These are phyloP conservation scores for Symbiotaphrina buchneri DNA, from an alignment of 495 filamentous ascomycete species.

Conservation along the genomic window DNA sequence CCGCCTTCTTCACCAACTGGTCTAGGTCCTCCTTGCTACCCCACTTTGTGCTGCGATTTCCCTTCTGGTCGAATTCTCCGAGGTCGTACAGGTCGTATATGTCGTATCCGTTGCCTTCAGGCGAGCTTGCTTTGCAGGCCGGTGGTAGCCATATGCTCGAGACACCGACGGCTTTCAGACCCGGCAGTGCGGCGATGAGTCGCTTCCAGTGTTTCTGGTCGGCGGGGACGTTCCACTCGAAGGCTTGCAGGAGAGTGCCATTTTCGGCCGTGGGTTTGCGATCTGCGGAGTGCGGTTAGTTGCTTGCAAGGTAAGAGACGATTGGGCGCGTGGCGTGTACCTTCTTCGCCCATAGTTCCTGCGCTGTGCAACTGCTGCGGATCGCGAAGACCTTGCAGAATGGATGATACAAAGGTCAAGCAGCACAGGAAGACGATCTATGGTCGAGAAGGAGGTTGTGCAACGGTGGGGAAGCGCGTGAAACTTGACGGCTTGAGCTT, in stretches of 20 bases:
- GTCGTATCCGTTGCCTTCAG: constrained; percentile 49
- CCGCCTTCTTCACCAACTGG: constrained; percentile 23
- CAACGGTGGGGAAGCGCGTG: too few relatives aligned
- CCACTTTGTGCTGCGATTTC: constrained; percentile 42
- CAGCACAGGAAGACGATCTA: too few relatives aligned
- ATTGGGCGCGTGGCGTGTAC: too few relatives aligned
- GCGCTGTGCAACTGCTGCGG: too few relatives aligned
- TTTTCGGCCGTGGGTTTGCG: constrained; percentile 22
- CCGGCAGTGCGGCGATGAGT: constrained; percentile 26
- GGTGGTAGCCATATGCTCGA: constrained; percentile 53
- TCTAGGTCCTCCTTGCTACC: constrained; percentile 40
- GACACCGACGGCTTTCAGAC: constrained; percentile 34
- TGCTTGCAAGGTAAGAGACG: too few relatives aligned
- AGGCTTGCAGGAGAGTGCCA: constrained; percentile 41
- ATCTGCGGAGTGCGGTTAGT: too few relatives aligned
- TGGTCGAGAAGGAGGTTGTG: too few relatives aligned
- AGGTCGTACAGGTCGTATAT: constrained; percentile 58
- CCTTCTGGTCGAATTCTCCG: constrained; percentile 59
- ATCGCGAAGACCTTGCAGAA: too few relatives aligned
- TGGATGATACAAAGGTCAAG: too few relatives aligned
- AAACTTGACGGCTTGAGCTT: too few relatives aligned
- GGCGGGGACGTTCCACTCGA: constrained; percentile 53
- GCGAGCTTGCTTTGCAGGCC: constrained; percentile 44
- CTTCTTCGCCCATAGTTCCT: too few relatives aligned
- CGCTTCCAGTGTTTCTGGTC: constrained; percentile 42